These are phyloP conservation scores for Cyberlindnera japonica DNA, from an alignment of 805 yeast species.

Conservation along the genomic window DNA sequence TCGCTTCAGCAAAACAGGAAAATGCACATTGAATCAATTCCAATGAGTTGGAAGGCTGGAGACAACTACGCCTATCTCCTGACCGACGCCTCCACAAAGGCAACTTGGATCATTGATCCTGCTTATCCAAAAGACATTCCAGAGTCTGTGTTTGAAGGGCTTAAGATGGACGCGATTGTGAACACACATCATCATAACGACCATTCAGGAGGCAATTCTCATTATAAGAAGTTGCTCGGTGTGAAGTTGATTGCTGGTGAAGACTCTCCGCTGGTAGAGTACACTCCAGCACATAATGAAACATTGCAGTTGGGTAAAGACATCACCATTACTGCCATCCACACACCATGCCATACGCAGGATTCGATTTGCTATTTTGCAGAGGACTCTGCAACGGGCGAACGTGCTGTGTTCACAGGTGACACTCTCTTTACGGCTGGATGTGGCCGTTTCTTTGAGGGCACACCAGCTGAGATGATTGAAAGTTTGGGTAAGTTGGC, in stretches of 20 bases:
- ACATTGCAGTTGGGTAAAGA: slow-evolving; percentile 58
- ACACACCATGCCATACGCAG: slow-evolving; percentile 97
- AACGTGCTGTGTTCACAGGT: slow-evolving; percentile 86
- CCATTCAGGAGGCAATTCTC: slow-evolving; percentile 82
- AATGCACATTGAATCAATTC: slow-evolving; percentile 81
- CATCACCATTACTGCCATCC: slow-evolving; percentile 70
- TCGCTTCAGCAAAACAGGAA: slow-evolving; percentile 30
- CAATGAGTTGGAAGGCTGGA: slow-evolving; percentile 94
- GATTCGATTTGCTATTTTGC: slow-evolving; percentile 90
- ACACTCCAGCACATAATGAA: slow-evolving; percentile 65
- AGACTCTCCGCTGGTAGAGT: slow-evolving; percentile 69
- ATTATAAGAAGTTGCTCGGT: slow-evolving; percentile 29
- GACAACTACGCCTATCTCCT: slow-evolving; percentile 86
- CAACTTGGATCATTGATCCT: slow-evolving; percentile 87
- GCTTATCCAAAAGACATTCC: slow-evolving; percentile 78
- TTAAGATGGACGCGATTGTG: slow-evolving; percentile 69
- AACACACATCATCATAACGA: slow-evolving; percentile 97
- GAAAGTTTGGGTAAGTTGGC: slow-evolving; percentile 58
- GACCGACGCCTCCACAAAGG: slow-evolving; percentile 57
- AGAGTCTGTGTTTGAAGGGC: slow-evolving; percentile 34
- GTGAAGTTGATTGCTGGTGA: slow-evolving; percentile 79
- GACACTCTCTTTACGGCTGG: slow-evolving; percentile 94
- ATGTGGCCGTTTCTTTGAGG: slow-evolving; percentile 96
- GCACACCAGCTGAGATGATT: slow-evolving; percentile 79
- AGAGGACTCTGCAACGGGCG: slow-evolving; percentile 53